These are phyloP conservation scores for Dryas alaskensis DNA, from an alignment of 306 rosid genomes.

Conservation along the genomic window DNA sequence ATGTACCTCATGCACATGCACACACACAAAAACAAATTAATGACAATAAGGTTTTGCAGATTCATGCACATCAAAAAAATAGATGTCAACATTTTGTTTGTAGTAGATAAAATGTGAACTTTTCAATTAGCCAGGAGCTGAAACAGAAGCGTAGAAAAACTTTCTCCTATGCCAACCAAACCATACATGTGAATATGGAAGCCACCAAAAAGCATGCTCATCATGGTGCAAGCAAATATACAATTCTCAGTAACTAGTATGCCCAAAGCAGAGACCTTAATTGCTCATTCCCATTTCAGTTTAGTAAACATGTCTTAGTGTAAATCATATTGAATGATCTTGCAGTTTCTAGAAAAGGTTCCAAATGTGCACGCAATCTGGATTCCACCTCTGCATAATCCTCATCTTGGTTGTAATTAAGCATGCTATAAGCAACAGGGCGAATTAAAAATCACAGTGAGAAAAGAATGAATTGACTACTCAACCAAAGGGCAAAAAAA, in stretches of 20 bases:
- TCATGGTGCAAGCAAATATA: neutral
- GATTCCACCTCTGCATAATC: conserved; percentile 81
- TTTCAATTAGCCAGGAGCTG: conserved; percentile 4
- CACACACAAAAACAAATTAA: neutral
- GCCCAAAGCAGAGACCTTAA: neutral
- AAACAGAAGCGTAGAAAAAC: neutral
- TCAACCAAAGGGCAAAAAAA: neutral
- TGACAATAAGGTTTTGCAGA: neutral
- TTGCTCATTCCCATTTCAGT: too few species aligned
- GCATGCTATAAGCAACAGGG: conserved; percentile 55
- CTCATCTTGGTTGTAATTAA: conserved; percentile 75
- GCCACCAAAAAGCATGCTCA: neutral
- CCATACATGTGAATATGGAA: neutral
- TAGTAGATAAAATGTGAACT: neutral
- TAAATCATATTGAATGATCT: conserved; percentile 81
- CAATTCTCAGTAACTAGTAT: neutral
- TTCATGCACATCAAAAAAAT: neutral
- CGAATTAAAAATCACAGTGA: conserved; percentile 18
- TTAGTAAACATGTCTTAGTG: conserved; percentile 51
- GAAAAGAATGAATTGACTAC: conserved; percentile 32
- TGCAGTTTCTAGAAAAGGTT: conserved; percentile 92
- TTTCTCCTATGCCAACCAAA: neutral
- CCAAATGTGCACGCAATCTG: conserved; percentile 77
- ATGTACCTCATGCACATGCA: neutral
- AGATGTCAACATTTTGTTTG: neutral